phyloP scores from a whole-genome alignment of 176 grass and related monocot genomes.

The Neostapfia colusana region DNA sequence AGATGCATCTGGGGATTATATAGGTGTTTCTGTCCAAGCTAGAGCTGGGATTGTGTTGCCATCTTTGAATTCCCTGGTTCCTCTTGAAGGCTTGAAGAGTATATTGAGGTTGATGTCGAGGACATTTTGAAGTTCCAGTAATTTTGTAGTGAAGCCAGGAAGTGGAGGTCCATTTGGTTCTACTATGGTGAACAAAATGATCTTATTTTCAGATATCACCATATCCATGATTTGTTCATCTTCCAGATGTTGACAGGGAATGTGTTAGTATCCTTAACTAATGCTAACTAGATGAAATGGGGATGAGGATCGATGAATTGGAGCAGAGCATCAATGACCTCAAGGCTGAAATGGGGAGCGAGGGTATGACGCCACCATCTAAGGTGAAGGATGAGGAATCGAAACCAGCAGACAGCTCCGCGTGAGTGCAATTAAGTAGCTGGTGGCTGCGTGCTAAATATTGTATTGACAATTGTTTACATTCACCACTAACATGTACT shows the following conservation, averaged over 20 bases:
- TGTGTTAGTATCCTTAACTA: slow-evolving; percentile 48
- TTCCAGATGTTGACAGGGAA: neutral
- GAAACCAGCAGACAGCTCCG: slow-evolving; percentile 45
- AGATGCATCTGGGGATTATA: too few species aligned
- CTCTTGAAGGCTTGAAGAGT: neutral
- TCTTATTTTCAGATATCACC: neutral
- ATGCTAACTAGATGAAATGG: slow-evolving; percentile 79
- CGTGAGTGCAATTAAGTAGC: slow-evolving; percentile 31
- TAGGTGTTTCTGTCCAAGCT: neutral
- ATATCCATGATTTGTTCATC: neutral
- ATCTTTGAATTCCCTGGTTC: neutral
- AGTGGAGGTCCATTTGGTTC: neutral
- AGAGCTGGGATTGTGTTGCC: neutral
- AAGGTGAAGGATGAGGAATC: slow-evolving; percentile 50
- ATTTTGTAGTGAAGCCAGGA: neutral
- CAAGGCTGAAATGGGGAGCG: slow-evolving; percentile 61
- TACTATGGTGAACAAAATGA: neutral
- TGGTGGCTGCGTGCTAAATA: neutral
- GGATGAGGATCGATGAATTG: slow-evolving; percentile 68
- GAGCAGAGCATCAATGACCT: slow-evolving; percentile 75
- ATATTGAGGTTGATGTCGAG: neutral
- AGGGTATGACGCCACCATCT: slow-evolving; percentile 38
- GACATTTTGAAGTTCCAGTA: neutral
- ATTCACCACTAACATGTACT: slow-evolving; percentile 20
- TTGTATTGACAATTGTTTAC: neutral